phyloP scores from a whole-genome alignment of 1,139 yeast genomes.

The Sugiyamaella pinicola region DNA sequence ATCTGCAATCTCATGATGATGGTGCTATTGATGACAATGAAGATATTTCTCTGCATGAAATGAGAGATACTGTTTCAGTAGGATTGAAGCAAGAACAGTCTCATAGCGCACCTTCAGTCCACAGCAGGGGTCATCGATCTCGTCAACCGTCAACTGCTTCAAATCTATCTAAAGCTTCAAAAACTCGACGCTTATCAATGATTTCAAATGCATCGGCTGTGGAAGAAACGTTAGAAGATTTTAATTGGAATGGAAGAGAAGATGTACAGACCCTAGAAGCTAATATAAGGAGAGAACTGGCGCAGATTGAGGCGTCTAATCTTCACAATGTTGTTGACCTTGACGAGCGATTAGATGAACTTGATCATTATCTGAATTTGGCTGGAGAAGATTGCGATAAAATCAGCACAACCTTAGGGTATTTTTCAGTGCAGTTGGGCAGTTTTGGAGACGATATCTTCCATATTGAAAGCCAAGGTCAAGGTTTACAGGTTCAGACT shows the following conservation, averaged over 20 bases:
- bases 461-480: slow-evolving; percentile 72
- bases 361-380: slow-evolving; percentile 47
- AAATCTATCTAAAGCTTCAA: slow-evolving; percentile 13
- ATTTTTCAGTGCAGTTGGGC: slow-evolving; percentile 60
- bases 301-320: slow-evolving; percentile 52
- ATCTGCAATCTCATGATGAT: not conserved
- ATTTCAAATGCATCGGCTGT: slow-evolving; percentile 36
- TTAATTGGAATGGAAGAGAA: slow-evolving; percentile 71
- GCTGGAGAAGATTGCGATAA: slow-evolving; percentile 67
- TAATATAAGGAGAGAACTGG: slow-evolving; percentile 57
- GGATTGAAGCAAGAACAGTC: slow-evolving; percentile 11
- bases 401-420: slow-evolving; percentile 56
- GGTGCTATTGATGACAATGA: not conserved
- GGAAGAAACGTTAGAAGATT: slow-evolving; percentile 73
- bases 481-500: slow-evolving; percentile 82
- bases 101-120: not conserved
- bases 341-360: slow-evolving; percentile 48
- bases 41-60: not conserved
- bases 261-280: slow-evolving; percentile 58
- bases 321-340: slow-evolving; percentile 53
- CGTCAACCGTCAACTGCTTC: slow-evolving; percentile 19
- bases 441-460: slow-evolving; percentile 68
- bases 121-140: slow-evolving; percentile 11
- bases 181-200: slow-evolving; percentile 19
- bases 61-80: not conserved